phyloP scores from a whole-genome alignment of 148 eudicot species.

The Dianthus caryophyllus region DNA sequence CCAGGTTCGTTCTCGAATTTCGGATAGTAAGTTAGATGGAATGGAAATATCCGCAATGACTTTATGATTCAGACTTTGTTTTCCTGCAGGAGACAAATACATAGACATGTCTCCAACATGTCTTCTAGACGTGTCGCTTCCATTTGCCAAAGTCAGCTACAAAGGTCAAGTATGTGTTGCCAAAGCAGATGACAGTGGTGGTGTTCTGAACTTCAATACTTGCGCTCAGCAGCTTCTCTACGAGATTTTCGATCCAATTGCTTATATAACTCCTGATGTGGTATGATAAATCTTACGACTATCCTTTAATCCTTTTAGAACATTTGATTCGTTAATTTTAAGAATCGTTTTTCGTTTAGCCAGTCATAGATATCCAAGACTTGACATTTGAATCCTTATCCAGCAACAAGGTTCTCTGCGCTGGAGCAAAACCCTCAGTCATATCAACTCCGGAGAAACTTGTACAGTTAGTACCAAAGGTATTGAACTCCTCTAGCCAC shows the following conservation, averaged over 20 bases:
- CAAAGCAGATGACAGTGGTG: conserved; percentile 72
- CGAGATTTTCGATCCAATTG: conserved; percentile 78
- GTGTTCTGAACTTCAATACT: conserved; percentile 66
- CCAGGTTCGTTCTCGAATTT: conserved; percentile 48
- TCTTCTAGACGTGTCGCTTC: conserved; percentile 77
- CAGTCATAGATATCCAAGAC: conserved; percentile 75
- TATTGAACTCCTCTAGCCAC: conserved; percentile 25
- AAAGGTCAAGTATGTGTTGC: too few species aligned
- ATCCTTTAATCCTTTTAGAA: not conserved
- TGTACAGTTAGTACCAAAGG: conserved; percentile 75
- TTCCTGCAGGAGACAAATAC: too few species aligned
- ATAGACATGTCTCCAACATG: conserved; percentile 56
- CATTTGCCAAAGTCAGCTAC: conserved; percentile 78
- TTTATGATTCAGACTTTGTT: not conserved
- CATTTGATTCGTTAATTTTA: not conserved
- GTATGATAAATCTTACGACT: too few species aligned
- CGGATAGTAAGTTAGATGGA: too few species aligned
- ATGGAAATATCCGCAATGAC: too few species aligned
- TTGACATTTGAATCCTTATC: conserved; percentile 67
- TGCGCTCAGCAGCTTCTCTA: conserved; percentile 95
- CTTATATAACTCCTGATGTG: too few species aligned
- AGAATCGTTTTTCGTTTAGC: not conserved
- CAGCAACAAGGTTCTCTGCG: conserved; percentile 57
- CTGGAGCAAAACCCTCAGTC: conserved; percentile 96
- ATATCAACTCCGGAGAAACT: conserved; percentile 77